Percentiles rank a stretch among this genome's conserved stretches.
Conservation (phyloP, 192 early-diverging fungal species). For the Rhizophlyctis rosea region DNA sequence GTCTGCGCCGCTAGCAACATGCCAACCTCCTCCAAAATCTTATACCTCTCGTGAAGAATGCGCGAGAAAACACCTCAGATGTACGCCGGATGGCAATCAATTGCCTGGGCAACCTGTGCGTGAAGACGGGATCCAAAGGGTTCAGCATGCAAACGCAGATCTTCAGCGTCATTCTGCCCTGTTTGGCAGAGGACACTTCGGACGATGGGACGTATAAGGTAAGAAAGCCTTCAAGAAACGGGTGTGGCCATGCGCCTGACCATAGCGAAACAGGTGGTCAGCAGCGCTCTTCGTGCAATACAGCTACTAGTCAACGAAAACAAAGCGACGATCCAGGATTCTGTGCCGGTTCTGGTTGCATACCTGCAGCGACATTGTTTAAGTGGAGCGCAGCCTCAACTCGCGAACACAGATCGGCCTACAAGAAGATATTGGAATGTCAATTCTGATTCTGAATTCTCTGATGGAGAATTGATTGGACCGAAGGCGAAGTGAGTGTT, state of each 20-base stretch:
- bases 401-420: too few species aligned
- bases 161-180: conserved; percentile 47
- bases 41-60: background rate
- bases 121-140: conserved; percentile 54
- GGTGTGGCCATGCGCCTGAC: conserved; percentile 3
- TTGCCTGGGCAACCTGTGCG: conserved; percentile 64
- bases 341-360: conserved; percentile 10
- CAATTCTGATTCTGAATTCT: conserved; percentile 37
- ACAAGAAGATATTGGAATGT: conserved; percentile 6
- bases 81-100: conserved; percentile 53
- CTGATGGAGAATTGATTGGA: conserved; percentile 22
- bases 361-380: conserved; percentile 15
- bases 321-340: conserved; percentile 23
- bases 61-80: background rate
- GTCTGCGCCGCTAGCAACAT: conserved; percentile 3
- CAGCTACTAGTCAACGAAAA: conserved; percentile 37
- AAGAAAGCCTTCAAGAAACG: conserved; percentile 13
- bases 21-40: background rate
- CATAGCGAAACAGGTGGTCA: conserved; percentile 29
- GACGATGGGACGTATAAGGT: conserved; percentile 18
- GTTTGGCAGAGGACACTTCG: conserved; percentile 24
- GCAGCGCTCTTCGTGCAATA: conserved; percentile 18
- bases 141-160: conserved; percentile 44
- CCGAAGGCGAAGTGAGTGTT: conserved; percentile 17
- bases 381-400: background rate